A percentile compares a stretch with the other conserved stretches of the same genome.
Evolutionary conservation across 2,329 filamentous ascomycete species (phyloP).

Genomic region (Ceratocystis harringtonii): DNA sequence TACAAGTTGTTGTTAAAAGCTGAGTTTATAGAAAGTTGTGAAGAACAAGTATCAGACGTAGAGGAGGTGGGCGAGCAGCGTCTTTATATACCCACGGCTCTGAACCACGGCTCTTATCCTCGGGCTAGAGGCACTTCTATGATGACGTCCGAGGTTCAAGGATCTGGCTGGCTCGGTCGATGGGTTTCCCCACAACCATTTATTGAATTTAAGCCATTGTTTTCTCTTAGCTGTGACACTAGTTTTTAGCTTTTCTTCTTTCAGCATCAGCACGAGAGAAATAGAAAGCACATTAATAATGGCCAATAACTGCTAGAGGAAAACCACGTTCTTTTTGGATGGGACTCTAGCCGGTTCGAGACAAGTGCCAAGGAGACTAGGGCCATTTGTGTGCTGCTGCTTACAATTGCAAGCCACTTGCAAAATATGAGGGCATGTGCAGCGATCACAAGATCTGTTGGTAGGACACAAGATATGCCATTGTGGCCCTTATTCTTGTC

Average conservation of each 20-base stretch:
- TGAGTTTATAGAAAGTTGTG: background rate
- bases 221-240: background rate
- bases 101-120: background rate
- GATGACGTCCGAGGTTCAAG: conserved; percentile 2
- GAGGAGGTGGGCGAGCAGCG: background rate
- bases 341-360: background rate
- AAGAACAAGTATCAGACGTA: background rate
- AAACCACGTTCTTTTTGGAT: background rate
- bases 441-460: background rate
- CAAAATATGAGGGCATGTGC: no score
- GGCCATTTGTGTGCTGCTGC: background rate
- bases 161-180: background rate
- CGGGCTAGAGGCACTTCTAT: background rate
- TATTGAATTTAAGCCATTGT: background rate
- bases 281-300: background rate
- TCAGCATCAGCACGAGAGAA: background rate
- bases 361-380: background rate
- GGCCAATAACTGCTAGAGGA: no score
- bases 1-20: background rate
- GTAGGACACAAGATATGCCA: background rate
- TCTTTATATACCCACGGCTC: conserved; percentile 8
- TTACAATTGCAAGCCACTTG: background rate
- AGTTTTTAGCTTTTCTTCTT: background rate
- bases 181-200: background rate
- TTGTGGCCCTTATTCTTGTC: background rate